These are phyloP conservation scores for Penicillium canariense DNA, from an alignment of 495 filamentous ascomycete species.

Conservation along the genomic window DNA sequence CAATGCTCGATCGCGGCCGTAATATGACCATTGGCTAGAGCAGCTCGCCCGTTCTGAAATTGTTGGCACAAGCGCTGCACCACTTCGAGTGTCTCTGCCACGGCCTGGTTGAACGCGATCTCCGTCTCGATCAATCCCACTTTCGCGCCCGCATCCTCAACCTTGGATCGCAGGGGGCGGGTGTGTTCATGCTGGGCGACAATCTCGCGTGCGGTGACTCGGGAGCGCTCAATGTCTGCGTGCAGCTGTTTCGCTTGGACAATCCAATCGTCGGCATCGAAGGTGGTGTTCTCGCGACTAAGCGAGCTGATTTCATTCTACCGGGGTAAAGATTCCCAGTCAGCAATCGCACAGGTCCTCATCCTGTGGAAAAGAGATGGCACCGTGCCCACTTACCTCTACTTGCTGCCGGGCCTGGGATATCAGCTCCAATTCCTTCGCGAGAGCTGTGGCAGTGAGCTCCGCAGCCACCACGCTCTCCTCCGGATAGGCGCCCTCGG, in stretches of 20 bases:
- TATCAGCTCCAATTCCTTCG: conserved; percentile 62
- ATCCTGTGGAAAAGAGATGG: background rate
- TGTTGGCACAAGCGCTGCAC: conserved; percentile 48
- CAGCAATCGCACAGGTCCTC: background rate
- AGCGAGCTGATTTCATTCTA: conserved; percentile 69
- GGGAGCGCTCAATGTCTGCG: conserved; percentile 72
- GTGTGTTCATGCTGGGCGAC: conserved; percentile 67
- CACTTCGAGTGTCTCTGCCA: conserved; percentile 59
- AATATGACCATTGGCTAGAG: conserved; percentile 47
- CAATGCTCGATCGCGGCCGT: conserved; percentile 57
- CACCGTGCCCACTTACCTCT: conserved; percentile 51
- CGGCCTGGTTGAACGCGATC: conserved; percentile 68
- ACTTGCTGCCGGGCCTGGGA: conserved; percentile 62
- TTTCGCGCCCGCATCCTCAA: conserved; percentile 67
- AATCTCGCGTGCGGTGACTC: conserved; percentile 70
- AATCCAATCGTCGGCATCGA: conserved; percentile 83
- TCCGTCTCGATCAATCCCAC: conserved; percentile 70
- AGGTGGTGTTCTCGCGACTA: conserved; percentile 68
- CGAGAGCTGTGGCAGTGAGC: conserved; percentile 56
- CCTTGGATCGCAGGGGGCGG: conserved; percentile 53
- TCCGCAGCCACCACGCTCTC: conserved; percentile 66
- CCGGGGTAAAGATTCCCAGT: background rate
- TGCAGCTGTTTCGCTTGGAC: conserved; percentile 78
- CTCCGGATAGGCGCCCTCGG: conserved; percentile 71
- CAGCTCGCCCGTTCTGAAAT: conserved; percentile 45